These are phyloP conservation scores for Suillus luteus DNA, from an alignment of 768 basidiomycete species.

Conservation along the genomic window DNA sequence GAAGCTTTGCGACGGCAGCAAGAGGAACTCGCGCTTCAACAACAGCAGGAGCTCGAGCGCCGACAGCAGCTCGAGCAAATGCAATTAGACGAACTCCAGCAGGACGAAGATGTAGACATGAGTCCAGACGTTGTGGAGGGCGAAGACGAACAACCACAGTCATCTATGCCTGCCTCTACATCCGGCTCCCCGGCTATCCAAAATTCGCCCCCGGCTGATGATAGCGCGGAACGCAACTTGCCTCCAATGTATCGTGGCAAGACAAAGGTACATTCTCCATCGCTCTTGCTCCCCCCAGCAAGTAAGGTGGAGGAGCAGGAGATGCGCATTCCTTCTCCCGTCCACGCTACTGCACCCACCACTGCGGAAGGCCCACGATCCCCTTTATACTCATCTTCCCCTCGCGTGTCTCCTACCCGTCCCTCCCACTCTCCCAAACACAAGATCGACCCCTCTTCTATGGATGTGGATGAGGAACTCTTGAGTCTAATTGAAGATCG, in stretches of 20 bases:
- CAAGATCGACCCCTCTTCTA: conserved; percentile 38
- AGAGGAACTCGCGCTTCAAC: conserved; percentile 5
- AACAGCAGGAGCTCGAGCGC: conserved; percentile 7
- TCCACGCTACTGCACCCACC: neutral
- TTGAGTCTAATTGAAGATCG: conserved; percentile 68
- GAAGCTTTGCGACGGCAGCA: conserved; percentile 6
- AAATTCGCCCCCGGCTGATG: neutral
- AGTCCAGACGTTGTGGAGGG: conserved; percentile 44
- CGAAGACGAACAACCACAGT: conserved; percentile 36
- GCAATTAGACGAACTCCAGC: conserved; percentile 1
- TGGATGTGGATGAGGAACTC: conserved; percentile 61
- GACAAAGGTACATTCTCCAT: neutral
- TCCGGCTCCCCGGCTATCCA: neutral
- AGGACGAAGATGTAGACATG: conserved; percentile 22
- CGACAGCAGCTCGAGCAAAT: conserved; percentile 8
- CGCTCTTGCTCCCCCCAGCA: neutral
- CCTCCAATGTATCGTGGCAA: conserved; percentile 8
- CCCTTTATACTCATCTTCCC: neutral
- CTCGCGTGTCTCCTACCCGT: neutral
- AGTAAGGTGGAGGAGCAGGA: conserved; percentile 10
- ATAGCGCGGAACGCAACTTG: neutral
- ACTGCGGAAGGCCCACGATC: neutral
- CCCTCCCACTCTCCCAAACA: conserved; percentile 3
- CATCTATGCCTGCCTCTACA: neutral
- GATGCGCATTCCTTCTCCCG: neutral